Conservation (phyloP, 2,329 filamentous ascomycete species). For the Fusarium odoratissimum region DNA sequence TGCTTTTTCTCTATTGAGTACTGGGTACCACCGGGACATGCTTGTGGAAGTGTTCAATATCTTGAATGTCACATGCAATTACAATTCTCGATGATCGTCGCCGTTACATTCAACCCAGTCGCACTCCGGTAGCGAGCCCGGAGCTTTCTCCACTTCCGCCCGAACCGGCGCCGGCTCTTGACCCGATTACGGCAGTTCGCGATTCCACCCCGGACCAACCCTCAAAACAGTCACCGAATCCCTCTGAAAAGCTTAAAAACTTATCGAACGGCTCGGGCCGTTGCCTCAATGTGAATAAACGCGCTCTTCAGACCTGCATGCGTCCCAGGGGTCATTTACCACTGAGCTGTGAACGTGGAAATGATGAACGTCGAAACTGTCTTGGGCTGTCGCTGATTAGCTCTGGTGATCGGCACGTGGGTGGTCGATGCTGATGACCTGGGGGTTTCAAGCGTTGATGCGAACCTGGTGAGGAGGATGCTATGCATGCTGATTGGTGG, state of each 20-base stretch:
- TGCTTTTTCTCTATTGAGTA: slow-evolving; percentile 49
- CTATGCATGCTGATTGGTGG: background rate
- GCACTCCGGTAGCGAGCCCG: background rate
- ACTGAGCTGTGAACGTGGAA: slow-evolving; percentile 34
- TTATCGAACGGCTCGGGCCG: slow-evolving; percentile 30
- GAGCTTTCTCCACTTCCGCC: slow-evolving; percentile 22
- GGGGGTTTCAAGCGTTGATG: slow-evolving; percentile 36
- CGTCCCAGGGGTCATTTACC: slow-evolving; percentile 12
- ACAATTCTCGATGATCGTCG: background rate
- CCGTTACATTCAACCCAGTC: background rate
- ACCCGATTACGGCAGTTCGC: slow-evolving; percentile 33
- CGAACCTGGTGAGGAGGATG: slow-evolving; percentile 18
- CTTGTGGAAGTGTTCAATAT: slow-evolving; percentile 64
- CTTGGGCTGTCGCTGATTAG: slow-evolving; percentile 19
- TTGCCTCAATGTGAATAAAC: slow-evolving; percentile 23
- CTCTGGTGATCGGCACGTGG: slow-evolving; percentile 37
- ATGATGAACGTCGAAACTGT: background rate
- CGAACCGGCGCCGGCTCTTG: slow-evolving; percentile 25
- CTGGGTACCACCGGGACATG: slow-evolving; percentile 62
- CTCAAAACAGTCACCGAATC: slow-evolving; percentile 27
- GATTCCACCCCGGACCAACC: background rate
- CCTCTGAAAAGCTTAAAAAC: background rate
- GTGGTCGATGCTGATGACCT: slow-evolving; percentile 31
- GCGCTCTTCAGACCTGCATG: slow-evolving; percentile 6
- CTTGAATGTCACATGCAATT: background rate